Evolutionary conservation across 2,329 filamentous ascomycete genomes (phyloP), one percentile per base, ranked within the genome.

Genomic region (Penicillium sp.): DNA sequence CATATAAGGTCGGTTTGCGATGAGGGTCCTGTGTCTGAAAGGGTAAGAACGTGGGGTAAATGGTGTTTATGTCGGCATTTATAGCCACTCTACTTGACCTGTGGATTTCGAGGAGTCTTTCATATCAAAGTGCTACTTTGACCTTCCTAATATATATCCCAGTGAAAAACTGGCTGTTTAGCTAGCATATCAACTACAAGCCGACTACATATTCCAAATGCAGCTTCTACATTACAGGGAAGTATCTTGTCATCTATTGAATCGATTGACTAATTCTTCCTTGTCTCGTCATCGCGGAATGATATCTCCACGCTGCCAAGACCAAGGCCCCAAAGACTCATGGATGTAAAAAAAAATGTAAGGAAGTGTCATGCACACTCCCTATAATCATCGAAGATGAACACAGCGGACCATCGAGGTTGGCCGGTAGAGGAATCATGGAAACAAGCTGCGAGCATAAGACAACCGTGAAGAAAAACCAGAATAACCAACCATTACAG

Each of bases 401-500:
- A 48, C 49, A 48, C 42, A 48, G 29, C 29, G 36, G 49, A 38
- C 59, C 58, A 54, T 38, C 42, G 38, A 49, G 39, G n/a, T 48
- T 31, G 15, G 45, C 45, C 38, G 29, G 17, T 53, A 55, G 57
- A 57, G 50, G 47, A 55, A 45, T 50, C 35, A 55, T 50, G 38
- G 31, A 51, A 48, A 50, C 33, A 55, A 53, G 29, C 36, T 52
- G 49, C 36, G 51, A 35, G 41, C 52, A 52, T 17, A 49, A 50
- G 29, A 60, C 44, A 57, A 57, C 44, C 52, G 35, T 55, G 21
- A 53, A 49, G 54, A 49, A 50, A 50, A 59, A 42, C 38, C 53
- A 49, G 45, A 59, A 45, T 25, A 53, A 52, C 55, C 55, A 57
- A 61, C 58, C 65, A 65, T 61, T 64, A 66, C 58, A 61, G 61